These are phyloP conservation scores for Trichosporon sp. DNA, from an alignment of 1,284 basidiomycete genomes.

Conservation along the genomic window DNA sequence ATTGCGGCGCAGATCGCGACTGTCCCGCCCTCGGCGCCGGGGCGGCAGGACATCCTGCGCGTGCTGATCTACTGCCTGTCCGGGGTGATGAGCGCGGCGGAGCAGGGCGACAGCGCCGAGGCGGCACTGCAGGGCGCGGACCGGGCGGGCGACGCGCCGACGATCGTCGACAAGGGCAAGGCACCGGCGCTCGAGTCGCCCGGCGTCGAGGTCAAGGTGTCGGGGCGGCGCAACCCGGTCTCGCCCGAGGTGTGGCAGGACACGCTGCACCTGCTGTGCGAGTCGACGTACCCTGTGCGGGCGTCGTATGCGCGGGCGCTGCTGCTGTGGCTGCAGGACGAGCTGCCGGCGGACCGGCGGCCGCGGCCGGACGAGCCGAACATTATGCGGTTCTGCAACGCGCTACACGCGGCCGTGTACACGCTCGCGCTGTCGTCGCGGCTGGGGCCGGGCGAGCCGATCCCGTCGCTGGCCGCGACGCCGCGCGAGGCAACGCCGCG, in stretches of 20 bases:
- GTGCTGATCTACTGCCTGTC: conserved; percentile 40
- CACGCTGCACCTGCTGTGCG: conserved; percentile 74
- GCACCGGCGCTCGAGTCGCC: conserved; percentile 30
- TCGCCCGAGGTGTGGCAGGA: conserved; percentile 83
- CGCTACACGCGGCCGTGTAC: conserved; percentile 71
- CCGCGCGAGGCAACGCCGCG: conserved; percentile 4
- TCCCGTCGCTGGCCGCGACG: conserved; percentile 19
- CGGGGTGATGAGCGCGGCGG: conserved; percentile 38
- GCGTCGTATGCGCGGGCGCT: conserved; percentile 70
- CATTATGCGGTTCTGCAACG: conserved; percentile 62
- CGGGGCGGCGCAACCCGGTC: conserved; percentile 62
- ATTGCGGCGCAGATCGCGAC: conserved; percentile 66
- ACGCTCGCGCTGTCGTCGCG: conserved; percentile 66
- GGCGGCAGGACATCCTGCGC: conserved; percentile 65
- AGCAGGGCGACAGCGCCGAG: conserved; percentile 36
- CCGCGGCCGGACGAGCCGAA: conserved; percentile 26
- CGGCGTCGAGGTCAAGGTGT: conserved; percentile 21
- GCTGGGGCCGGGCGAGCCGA: conserved; percentile 48
- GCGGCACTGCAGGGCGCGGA: conserved; percentile 10
- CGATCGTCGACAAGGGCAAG: conserved; percentile 35
- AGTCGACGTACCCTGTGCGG: conserved; percentile 66
- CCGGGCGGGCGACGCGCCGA: neutral
- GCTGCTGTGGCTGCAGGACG: conserved; percentile 65
- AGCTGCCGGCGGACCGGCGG: conserved; percentile 56
- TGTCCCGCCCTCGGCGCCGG: conserved; percentile 49